Conservation (phyloP, 768 basidiomycete species). For the Serendipita vermifera region DNA sequence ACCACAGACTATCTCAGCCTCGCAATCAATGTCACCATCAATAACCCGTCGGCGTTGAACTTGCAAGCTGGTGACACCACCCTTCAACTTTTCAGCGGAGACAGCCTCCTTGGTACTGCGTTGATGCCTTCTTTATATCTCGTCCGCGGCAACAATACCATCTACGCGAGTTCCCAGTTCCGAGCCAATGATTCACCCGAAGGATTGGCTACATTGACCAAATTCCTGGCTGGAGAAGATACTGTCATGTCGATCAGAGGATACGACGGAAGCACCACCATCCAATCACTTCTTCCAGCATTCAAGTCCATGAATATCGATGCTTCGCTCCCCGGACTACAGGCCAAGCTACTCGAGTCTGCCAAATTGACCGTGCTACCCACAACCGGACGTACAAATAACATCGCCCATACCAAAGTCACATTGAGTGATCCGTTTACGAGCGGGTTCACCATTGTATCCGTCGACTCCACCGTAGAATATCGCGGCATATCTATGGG, state of each 20-base stretch:
- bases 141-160: slow-evolving; percentile 45
- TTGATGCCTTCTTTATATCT: slow-evolving; percentile 48
- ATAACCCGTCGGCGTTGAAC: slow-evolving; percentile 56
- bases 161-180: slow-evolving; percentile 28
- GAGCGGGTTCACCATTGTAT: slow-evolving; percentile 41
- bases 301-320: slow-evolving; percentile 47
- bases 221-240: slow-evolving; percentile 54
- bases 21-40: slow-evolving; percentile 45
- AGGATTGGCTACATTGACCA: slow-evolving; percentile 48
- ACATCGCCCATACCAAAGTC: slow-evolving; percentile 53
- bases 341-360: slow-evolving; percentile 40
- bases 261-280: slow-evolving; percentile 44
- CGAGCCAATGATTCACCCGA: slow-evolving; percentile 49
- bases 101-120: slow-evolving; percentile 44
- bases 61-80: slow-evolving; percentile 47
- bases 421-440: slow-evolving; percentile 56
- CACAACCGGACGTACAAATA: slow-evolving; percentile 48
- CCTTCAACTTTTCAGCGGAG: slow-evolving; percentile 42
- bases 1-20: slow-evolving; percentile 45
- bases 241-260: slow-evolving; percentile 40
- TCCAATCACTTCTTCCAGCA: slow-evolving; percentile 45
- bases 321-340: slow-evolving; percentile 46
- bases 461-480: slow-evolving; percentile 46
- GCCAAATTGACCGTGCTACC: slow-evolving; percentile 47
- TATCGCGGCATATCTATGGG: slow-evolving; percentile 51